phyloP scores from a whole-genome alignment of 164 flowering plant species.

The Echeveria elegans region DNA sequence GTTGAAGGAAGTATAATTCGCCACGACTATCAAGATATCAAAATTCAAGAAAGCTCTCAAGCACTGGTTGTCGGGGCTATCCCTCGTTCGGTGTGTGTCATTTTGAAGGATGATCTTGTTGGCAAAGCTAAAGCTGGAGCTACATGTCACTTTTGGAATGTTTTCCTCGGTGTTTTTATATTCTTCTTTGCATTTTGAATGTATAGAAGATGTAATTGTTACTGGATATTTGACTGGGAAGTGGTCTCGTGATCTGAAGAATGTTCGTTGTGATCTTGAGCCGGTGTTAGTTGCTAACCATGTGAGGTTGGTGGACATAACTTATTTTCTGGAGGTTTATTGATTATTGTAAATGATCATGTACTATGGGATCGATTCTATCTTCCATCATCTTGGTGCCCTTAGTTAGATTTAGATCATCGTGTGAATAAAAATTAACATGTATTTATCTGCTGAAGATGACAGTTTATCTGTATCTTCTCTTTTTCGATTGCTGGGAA shows the following conservation, averaged over 20 bases:
- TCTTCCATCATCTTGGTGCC: neutral
- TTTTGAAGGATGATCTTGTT: constrained; percentile 91
- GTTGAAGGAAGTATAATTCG: constrained; percentile 50
- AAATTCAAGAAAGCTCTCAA: constrained; percentile 91
- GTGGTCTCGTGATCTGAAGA: constrained; percentile 86
- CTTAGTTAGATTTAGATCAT: too few species aligned
- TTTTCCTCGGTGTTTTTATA: neutral
- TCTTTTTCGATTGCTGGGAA: neutral
- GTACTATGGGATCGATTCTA: neutral
- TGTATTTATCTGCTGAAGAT: too few species aligned
- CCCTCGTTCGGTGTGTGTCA: constrained; percentile 84
- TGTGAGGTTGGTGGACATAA: constrained; percentile 37
- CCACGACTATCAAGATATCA: constrained; percentile 97
- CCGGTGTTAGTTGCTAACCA: constrained; percentile 75
- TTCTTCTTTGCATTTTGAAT: neutral
- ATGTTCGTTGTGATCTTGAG: constrained; percentile 89
- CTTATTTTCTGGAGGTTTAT: neutral
- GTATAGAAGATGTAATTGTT: constrained; percentile 72
- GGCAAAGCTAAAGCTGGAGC: constrained; percentile 98
- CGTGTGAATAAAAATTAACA: too few species aligned
- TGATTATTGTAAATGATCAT: neutral
- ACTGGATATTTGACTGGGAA: constrained; percentile 81
- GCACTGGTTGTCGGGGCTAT: constrained; percentile 90
- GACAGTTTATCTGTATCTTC: too few species aligned
- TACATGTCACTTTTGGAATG: constrained; percentile 18